Base-by-base conservation (phyloP, 2,329 filamentous ascomycete genomes). In the Scorias spongiosa region DNA sequence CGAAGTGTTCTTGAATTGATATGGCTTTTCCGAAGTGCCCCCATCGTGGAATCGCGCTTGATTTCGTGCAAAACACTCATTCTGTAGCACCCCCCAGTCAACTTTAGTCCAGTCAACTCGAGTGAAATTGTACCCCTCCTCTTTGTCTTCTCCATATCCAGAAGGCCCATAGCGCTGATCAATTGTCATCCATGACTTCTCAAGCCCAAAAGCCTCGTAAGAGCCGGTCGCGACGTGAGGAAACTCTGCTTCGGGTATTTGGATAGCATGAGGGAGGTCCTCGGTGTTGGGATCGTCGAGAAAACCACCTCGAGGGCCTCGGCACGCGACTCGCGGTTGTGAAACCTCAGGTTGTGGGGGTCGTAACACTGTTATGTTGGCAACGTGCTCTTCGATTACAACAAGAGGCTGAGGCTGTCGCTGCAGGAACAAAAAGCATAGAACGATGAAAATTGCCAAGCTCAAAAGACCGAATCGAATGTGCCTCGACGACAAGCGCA, bases 71-170 rank as follows among this genome's bases (percentile, higher is more conserved):
- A 76, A 59, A 53, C 84, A 88, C 14, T 71, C 63, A 37, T 74
- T 64, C 57, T 87, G 82, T 15, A 87, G 65, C 29, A 70, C 64
- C 10, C 78, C 78, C 82, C 84, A 88, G 50, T 76, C 71, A 29
- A 84, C 70, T 26, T 68, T 65, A 28, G 74, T 66, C 78, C 81
- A 86, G 18, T 75, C 63, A 9, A 75, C 59, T 8, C 39, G 36
- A 4, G 44, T 47, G 28, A 46, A 69, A 63, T 44, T 69, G 29
- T 50, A 50, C 4, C 9, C 67, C 42, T 72, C 70, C 45, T 62
- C 62, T 11, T 20, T 40, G 44, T 68, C 63, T 26, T 70, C 66
- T 3, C 62, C 62, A 48, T 75, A 65, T 6, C 78, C 76, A 51
- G 81, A 83, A 26, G 70, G 58, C 2, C 61, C 61, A 43, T 66